Percentiles rank a stretch among this genome's conserved stretches.
phyloP scores from a whole-genome alignment of 2,329 filamentous ascomycete species.

The Phyllosticta citribraziliensis region DNA sequence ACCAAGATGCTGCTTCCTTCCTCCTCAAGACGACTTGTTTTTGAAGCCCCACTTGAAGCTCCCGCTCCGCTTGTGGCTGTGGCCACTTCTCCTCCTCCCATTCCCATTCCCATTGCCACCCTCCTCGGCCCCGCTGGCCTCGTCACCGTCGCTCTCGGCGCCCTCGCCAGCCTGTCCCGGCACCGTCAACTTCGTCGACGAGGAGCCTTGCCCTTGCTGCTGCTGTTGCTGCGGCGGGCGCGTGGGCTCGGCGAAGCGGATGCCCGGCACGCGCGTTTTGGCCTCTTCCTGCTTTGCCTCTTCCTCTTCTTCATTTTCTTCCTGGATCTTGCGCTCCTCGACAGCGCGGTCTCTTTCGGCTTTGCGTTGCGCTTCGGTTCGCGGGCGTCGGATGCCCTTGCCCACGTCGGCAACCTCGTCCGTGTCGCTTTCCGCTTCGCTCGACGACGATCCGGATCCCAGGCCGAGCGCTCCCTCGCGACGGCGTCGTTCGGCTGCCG shows the following conservation, averaged over 20 bases:
- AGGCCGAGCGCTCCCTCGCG: constrained; percentile 66
- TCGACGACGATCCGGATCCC: constrained; percentile 38
- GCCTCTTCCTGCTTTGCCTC: not conserved
- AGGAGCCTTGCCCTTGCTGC: not conserved
- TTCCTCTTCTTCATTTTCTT: not conserved
- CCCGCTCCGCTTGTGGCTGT: not conserved
- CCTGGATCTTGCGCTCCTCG: not conserved
- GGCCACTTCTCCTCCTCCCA: not conserved
- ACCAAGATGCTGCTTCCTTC: not conserved
- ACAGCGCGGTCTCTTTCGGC: not conserved
- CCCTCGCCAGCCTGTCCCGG: not conserved
- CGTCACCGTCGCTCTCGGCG: not conserved
- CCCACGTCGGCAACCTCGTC: not conserved
- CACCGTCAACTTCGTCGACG: not conserved
- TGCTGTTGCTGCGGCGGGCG: not conserved
- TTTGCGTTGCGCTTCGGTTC: not conserved
- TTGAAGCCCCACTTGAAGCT: not conserved
- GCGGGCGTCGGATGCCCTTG: constrained; percentile 7
- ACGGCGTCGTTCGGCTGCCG: constrained; percentile 62
- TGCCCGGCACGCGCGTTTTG: constrained; percentile 5
- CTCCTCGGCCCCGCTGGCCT: not conserved
- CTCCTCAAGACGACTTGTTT: not conserved
- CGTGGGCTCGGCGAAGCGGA: constrained; percentile 12
- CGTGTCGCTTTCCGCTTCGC: constrained; percentile 30
- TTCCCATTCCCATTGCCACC: not conserved